Evolutionary conservation across 2,329 filamentous ascomycete genomes (phyloP).

Genomic region (Emydomyces testavorans): DNA sequence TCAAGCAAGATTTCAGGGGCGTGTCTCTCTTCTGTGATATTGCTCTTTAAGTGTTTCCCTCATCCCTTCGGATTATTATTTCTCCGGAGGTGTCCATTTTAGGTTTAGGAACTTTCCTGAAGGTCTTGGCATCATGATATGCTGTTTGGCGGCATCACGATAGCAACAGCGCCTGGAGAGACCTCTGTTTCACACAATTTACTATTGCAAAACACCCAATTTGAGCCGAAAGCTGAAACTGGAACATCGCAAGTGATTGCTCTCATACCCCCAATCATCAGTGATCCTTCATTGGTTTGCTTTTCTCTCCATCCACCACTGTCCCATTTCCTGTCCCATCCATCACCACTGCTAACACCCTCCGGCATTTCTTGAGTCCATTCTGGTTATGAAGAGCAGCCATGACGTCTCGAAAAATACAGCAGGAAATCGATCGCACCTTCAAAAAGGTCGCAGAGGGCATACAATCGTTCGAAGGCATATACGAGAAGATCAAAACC

Average conservation of each 20-base stretch:
- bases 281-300: constrained; percentile 8
- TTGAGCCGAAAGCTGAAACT: background rate
- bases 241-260: background rate
- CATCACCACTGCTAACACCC: constrained; percentile 2
- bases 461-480: constrained; percentile 79
- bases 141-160: constrained; percentile 10
- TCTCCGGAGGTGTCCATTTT: background rate
- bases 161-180: constrained; percentile 9
- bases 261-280: background rate
- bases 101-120: background rate
- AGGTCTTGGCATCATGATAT: constrained; percentile 4
- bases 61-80: constrained; percentile 1
- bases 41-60: background rate
- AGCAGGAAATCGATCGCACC: constrained; percentile 97
- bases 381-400: constrained; percentile 26
- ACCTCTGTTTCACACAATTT: background rate
- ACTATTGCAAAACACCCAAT: constrained; percentile 2
- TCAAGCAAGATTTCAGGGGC: background rate
- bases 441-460: constrained; percentile 98
- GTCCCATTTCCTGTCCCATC: background rate
- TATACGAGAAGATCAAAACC: constrained; percentile 95
- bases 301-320: constrained; percentile 6
- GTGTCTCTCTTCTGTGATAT: background rate
- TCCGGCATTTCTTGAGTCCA: background rate
- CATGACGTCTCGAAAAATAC: constrained; percentile 93